Evolutionary conservation across 352 stramenopile genomes (phyloP), one percentile per base, ranked within the genome.

Genomic region (Phytophthora megakarya): DNA sequence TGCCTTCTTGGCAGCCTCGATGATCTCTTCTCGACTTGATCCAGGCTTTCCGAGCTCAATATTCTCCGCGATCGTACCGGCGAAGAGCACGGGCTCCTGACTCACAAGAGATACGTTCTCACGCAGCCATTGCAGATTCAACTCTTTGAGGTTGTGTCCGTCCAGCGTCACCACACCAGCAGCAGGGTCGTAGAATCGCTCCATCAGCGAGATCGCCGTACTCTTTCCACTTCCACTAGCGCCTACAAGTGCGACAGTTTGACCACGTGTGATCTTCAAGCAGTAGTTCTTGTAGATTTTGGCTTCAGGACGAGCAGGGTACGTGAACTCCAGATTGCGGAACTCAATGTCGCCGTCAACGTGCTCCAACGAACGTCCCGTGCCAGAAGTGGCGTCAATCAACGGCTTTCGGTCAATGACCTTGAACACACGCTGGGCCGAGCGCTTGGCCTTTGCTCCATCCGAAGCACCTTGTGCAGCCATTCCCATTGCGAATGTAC

Each of bases 271-370:
- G 32, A 76, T 65, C 35, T 73, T 76, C 43, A 76, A 40, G 33
- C 35, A 62, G 38, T 76, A 76, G 5, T 76, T 76, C 55, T 67
- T 76, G 60, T 76, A 76, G 38, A 76, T 76, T 30, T 68, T 71
- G 18, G 69, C 69, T n/a, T 76, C 69, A 12, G 69, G 65, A 32
- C 69, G 69, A 37, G 69, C 69, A n/a, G 69, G 69, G 32, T 76
- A 76, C 23, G 55, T 43, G 23, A 76, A 76, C 46, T 65, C 47
- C 18, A 76, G 22, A n/a, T 73, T 70, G 18, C 54, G 40, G 40
- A 76, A 76, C 61, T 73, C 69, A 42, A 76, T 76, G 8, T 76
- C 65, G 18, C 69, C 69, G 5, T 71, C n/a, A 1, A 76, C 69
- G 19, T 71, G 43, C 5, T 63, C 54, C 48, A 73, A 28, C 9